phyloP scores from a whole-genome alignment of 257 asterid species.

The Scutellaria baicalensis region DNA sequence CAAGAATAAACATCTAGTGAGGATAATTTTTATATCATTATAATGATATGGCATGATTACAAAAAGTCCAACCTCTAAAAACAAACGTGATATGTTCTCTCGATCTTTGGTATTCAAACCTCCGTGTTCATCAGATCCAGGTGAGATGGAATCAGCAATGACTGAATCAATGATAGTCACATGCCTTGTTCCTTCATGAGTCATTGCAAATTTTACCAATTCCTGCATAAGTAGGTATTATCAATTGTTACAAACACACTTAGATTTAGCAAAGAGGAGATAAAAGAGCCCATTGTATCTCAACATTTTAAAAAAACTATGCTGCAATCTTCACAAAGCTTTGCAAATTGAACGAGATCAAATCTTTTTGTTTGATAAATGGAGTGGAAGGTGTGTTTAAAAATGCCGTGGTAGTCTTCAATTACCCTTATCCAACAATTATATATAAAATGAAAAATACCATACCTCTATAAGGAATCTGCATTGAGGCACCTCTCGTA shows the following conservation, averaged over 20 bases:
- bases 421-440: neutral
- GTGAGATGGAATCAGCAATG: constrained; percentile 56
- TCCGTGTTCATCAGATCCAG: constrained; percentile 36
- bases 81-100: constrained; percentile 57
- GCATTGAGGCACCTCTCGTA: constrained; percentile 53
- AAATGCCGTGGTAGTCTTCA: neutral
- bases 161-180: constrained; percentile 48
- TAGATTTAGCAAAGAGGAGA: neutral
- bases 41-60: neutral
- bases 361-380: neutral
- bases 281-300: neutral
- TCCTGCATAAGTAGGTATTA: constrained; percentile 47
- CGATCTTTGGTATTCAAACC: constrained; percentile 61
- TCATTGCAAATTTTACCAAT: constrained; percentile 74
- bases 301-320: neutral
- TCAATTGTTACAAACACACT: constrained; percentile 3
- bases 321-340: neutral
- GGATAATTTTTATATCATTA: neutral
- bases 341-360: neutral
- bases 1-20: neutral
- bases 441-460: neutral
- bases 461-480: constrained; percentile 67
- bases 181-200: constrained; percentile 67
- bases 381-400: neutral
- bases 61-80: constrained; percentile 60